phyloP scores from a whole-genome alignment of 2,329 filamentous ascomycete genomes.

The Aspergillus sp. region DNA sequence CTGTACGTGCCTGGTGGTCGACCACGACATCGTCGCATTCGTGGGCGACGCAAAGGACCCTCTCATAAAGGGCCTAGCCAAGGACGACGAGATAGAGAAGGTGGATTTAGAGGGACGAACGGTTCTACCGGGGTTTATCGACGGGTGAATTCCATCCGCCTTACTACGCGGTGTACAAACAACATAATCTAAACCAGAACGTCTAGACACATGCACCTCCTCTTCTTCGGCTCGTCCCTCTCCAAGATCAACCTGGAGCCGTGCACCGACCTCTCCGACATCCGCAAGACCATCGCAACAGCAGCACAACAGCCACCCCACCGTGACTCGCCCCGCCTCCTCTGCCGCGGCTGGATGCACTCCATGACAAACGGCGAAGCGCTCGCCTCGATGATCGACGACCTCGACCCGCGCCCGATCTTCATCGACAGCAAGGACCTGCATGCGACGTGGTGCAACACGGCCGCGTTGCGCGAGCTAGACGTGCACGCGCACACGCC shows the following conservation, averaged over 20 bases:
- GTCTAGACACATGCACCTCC: slow-evolving; percentile 29
- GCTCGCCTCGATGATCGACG: slow-evolving; percentile 39
- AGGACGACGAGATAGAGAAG: slow-evolving; percentile 6
- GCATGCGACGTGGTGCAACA: slow-evolving; percentile 45
- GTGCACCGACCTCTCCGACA: slow-evolving; percentile 36
- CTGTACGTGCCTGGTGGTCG: slow-evolving; percentile 25
- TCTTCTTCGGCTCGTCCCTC: slow-evolving; percentile 40
- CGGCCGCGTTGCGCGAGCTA: slow-evolving; percentile 39
- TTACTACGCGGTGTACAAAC: too few relatives aligned
- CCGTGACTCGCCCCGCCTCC: slow-evolving; percentile 27
- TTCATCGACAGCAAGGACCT: slow-evolving; percentile 44
- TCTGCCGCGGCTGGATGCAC: slow-evolving; percentile 45
- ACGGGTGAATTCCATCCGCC: slow-evolving; percentile 23
- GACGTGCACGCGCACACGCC: slow-evolving; percentile 28
- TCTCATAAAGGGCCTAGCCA: slow-evolving; percentile 8
- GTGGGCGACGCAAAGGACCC: slow-evolving; percentile 28
- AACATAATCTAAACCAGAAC: not conserved
- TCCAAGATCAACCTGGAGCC: slow-evolving; percentile 37
- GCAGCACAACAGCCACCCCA: slow-evolving; percentile 30
- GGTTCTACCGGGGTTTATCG: slow-evolving; percentile 42
- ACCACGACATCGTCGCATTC: slow-evolving; percentile 33
- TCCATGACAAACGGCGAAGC: slow-evolving; percentile 37
- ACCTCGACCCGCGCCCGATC: slow-evolving; percentile 41
- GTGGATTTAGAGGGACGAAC: slow-evolving; percentile 30
- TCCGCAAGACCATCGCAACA: slow-evolving; percentile 31